These are phyloP conservation scores for Smittium culicis DNA, from an alignment of 371 early-diverging fungal genomes.

Conservation along the genomic window DNA sequence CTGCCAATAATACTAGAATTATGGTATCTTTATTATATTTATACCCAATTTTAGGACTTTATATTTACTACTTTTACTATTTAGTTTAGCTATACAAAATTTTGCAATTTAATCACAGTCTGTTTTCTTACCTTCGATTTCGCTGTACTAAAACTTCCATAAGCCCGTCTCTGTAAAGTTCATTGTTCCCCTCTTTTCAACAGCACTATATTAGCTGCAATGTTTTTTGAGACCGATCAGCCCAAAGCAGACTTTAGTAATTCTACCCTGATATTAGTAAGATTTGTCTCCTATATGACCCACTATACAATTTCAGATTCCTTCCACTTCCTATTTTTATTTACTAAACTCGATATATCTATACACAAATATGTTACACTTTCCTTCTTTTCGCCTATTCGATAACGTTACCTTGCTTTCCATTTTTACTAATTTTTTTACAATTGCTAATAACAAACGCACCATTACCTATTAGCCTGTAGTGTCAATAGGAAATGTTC, in stretches of 20 bases:
- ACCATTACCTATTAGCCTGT: constrained; percentile 32
- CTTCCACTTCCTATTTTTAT: too few relatives aligned
- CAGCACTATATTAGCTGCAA: background rate
- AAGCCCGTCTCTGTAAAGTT: background rate
- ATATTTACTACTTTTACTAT: too few relatives aligned
- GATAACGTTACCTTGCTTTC: background rate
- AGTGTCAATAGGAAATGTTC: constrained; percentile 68
- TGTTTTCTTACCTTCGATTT: too few relatives aligned
- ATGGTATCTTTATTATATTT: too few relatives aligned
- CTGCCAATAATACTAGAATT: too few relatives aligned
- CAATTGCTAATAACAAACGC: background rate
- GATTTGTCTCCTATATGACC: too few relatives aligned
- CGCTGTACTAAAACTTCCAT: too few relatives aligned
- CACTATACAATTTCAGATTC: too few relatives aligned
- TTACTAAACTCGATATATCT: background rate
- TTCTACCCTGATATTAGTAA: background rate
- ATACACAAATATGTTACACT: background rate
- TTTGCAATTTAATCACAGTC: too few relatives aligned
- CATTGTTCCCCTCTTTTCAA: background rate
- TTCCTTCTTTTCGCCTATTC: background rate
- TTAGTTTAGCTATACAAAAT: too few relatives aligned
- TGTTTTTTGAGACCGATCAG: background rate
- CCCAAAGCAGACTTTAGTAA: background rate
- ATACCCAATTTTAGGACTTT: too few relatives aligned
- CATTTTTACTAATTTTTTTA: background rate